phyloP scores from a whole-genome alignment of 179 eudicot species.

The Monotropa hypopitys region DNA sequence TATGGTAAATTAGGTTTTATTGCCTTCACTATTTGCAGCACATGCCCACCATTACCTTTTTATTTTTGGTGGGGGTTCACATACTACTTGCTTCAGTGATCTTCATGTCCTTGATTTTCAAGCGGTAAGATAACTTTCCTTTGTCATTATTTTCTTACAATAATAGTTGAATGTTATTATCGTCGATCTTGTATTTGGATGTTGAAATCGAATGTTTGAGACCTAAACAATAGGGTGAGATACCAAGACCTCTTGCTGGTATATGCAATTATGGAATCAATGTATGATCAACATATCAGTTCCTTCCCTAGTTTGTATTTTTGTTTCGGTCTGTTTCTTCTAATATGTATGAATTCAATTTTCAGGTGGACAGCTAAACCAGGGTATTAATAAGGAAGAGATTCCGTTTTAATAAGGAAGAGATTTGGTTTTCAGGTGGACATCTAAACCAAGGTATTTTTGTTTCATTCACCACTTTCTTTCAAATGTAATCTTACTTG shows the following conservation, averaged over 20 bases:
- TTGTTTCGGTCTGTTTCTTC: not conserved
- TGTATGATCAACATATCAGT: no score
- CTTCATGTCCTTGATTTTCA: constrained; percentile 94
- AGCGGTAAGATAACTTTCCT: constrained; percentile 42
- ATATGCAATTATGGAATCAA: no score
- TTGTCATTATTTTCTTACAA: constrained; percentile 7
- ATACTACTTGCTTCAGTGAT: constrained; percentile 96
- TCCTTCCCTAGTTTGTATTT: no score
- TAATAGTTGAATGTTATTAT: not conserved
- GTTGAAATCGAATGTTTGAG: constrained; percentile 93
- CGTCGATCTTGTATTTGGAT: constrained; percentile 8
- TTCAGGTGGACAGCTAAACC: no score
- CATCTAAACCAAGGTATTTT: no score
- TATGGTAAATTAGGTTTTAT: not conserved
- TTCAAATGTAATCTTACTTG: no score
- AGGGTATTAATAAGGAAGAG: no score
- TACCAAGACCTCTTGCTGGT: constrained; percentile 96
- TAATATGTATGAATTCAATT: no score
- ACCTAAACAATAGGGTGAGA: constrained; percentile 87
- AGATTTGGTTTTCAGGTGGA: no score
- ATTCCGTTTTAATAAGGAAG: no score
- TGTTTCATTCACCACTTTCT: no score
- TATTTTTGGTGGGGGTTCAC: constrained; percentile 97
- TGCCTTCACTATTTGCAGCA: constrained; percentile 34
- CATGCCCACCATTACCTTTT: constrained; percentile 98